Evolutionary conservation across 352 stramenopile species (phyloP), one percentile per base, ranked within the genome.

Genomic region (Blastocystis hominis): DNA sequence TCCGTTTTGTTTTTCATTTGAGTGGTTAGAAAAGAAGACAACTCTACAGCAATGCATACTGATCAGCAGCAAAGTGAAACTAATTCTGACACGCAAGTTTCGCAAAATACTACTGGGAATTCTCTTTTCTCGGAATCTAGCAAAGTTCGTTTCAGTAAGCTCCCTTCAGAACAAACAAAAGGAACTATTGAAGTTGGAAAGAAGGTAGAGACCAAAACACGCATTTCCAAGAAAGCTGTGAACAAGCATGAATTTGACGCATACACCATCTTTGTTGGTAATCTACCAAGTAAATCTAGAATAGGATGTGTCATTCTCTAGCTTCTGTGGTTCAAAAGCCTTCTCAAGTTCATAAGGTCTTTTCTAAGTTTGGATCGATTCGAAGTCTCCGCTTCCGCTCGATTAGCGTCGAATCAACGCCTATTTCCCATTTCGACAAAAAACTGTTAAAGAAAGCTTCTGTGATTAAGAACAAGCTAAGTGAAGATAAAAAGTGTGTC

Each of bases 391-490:
- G 77, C 30, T 87, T 87, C 30, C 62, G 77, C 15, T 75, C 53
- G 2, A 34, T 87, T 6, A 46, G 54, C 34, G 77, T 87, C 15
- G 40, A 87, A 38, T 78, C 62, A 20, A 68, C 77, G 4, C 44
- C 44, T 4, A 61, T 87, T 20, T 63, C 46, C 44, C 34, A 54
- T 59, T 87, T 78, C 46, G 34, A 87, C 40, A 75, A 87, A 47
- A 87, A 87, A 44, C 53, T 87, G 9, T 30, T 87, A 30, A 75
- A 78, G 44, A 87, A 87, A 40, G 77, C 24, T 53, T 30, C 62
- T 54, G 30, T 87, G n/a, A 87, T 87, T 61, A 40, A 75, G 34
- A 87, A 75, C 34, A 87, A 87, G 20, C 38, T 87, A 10, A 87
- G 53, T 30, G 61, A 87, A 2, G 77, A 87, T 9, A 87, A 61